A percentile compares a stretch with the other conserved stretches of the same genome.
Conservation (phyloP, 176 grass and related monocot genomes). For the Musa acuminata region DNA sequence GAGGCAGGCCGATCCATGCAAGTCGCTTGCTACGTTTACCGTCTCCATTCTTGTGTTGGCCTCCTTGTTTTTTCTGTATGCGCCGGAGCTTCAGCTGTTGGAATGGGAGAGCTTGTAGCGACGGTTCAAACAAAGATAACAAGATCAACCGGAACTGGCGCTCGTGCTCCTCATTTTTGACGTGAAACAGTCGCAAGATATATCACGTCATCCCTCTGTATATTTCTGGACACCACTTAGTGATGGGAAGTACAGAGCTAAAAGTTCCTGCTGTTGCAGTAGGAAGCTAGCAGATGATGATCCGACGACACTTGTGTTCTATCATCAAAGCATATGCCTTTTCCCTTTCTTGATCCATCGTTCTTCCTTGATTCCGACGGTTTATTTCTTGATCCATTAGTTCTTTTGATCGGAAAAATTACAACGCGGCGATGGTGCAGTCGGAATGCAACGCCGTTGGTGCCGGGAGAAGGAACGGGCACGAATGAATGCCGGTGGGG, state of each 20-base stretch:
- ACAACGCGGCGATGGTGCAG: too few relatives aligned
- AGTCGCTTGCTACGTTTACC: conserved; percentile 45
- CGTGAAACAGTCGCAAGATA: background rate
- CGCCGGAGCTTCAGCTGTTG: conserved; percentile 30
- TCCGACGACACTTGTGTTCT: background rate
- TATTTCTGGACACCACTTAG: background rate
- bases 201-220: background rate
- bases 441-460: too few relatives aligned
- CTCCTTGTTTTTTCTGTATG: conserved; percentile 36
- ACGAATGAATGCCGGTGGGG: too few relatives aligned
- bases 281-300: background rate
- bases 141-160: too few relatives aligned
- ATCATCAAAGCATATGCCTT: background rate
- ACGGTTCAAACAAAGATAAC: background rate
- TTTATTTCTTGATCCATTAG: too few relatives aligned
- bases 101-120: conserved; percentile 13
- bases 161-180: background rate
- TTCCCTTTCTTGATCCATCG: too few relatives aligned
- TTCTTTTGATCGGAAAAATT: too few relatives aligned
- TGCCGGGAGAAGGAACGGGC: too few relatives aligned
- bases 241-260: background rate
- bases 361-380: too few relatives aligned
- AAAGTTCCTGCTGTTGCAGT: background rate
- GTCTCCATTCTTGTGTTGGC: conserved; percentile 34
- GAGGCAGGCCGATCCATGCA: conserved; percentile 38